Base-by-base conservation (phyloP, 2,329 filamentous ascomycete genomes). In the Berkeleyomyces basicola region DNA sequence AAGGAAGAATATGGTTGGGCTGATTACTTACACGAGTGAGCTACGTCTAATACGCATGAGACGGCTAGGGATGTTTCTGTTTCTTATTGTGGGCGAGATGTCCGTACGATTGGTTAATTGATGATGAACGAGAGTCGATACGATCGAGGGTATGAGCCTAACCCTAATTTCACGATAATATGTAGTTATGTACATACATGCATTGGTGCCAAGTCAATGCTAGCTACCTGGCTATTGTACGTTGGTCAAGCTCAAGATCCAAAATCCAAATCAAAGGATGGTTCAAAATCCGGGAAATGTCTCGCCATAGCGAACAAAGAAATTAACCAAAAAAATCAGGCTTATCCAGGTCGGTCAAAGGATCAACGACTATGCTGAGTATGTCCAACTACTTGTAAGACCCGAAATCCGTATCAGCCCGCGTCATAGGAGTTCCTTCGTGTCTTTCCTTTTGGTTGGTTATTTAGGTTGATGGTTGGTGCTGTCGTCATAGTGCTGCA, bases 21-120 rank as follows among this genome's bases (percentile, higher is more conserved):
- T 10, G 62, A 65, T 4, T 65, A 65, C 47, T 49, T 59, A 9
- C n/a, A n/a, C 9, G 40, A 61, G 43, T 46, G 16, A n/a, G 43
- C 43, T 4, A n/a, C 11, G 7, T 9, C 36, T 5, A 39, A 55
- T 3, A 16, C 11, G 10, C 6, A 3, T 11, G 33, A 2, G 7
- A 37, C 16, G 23, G 23, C 23, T 23, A 23, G 23, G 23, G 23
- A 23, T 23, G 23, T 23, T 23, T 23, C 23, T 23, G 23, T 23
- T 23, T 23, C 23, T 23, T 23, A 23, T 23, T 23, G 23, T 23
- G 23, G 23, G 23, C 2, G 23, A 23, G 23, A 23, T 23, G 23
- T 23, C 23, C 23, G 23, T 23, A 23, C 2, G 23, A 23, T 23
- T 23, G 23, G 23, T 23, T 23, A 23, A 23, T 23, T 23, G 23